Base-by-base conservation (phyloP, 495 filamentous ascomycete species). In the Thermochaetoides thermophila region DNA sequence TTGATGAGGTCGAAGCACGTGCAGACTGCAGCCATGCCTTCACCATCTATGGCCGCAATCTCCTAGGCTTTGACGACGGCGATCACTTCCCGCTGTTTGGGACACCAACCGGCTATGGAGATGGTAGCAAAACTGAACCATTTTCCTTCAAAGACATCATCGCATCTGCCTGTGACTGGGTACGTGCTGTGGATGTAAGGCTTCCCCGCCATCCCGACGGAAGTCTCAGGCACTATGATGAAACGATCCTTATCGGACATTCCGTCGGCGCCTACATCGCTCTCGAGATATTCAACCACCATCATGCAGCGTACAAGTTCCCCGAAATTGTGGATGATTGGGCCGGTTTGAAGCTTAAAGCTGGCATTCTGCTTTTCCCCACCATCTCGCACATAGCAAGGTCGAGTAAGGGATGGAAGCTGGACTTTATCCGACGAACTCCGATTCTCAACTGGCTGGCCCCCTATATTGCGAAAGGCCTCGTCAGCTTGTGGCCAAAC, bases 231-330 rank as follows among this genome's bases (percentile, higher is more conserved):
- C 5, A 40, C 0, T 69, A 56, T 35, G 51, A 61, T 23, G 68
- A 68, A 24, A 67, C 92, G 2, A 68, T 92, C 15, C 60, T 96
- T 5, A 72, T 91, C 17, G 84, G 81, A 1, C 84, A 92, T 49
- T 87, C 82, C 0, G 80, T 92, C 2, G 84, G 84, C 15, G 57
- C 71, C 0, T 91, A 81, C 49, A 77, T 92, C 7, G 52, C 71
- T n/a, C 64, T 86, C 42, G 82, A 89, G 55, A 50, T 82, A 6
- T 61, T 83, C 17, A 57, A 73, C 22, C 60, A 69, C 6, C 39
- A 46, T 17, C 43, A 49, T 32, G 15, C 38, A 4, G 25, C 14
- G 8, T 13, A 2, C 9, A 16, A 11, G 7, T 7, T 17, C 19
- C 7, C 2, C 8, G 18, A 2, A 1, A 15, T 20, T n/a, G 17